Conservation (phyloP, 2,329 filamentous ascomycete genomes). For the Aureobasidium vineae region DNA sequence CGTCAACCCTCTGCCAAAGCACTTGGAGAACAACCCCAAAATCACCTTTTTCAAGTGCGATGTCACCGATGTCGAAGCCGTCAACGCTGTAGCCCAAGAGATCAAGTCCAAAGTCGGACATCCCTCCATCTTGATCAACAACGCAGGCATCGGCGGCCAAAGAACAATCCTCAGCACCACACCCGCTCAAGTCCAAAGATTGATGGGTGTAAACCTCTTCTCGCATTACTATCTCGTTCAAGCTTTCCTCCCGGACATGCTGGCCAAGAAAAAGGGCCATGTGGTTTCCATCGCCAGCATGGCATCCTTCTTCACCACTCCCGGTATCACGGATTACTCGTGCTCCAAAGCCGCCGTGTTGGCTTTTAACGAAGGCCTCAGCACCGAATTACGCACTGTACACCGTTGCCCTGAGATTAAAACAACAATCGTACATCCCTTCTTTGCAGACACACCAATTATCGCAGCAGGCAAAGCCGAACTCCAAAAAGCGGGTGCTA, state of each 20-base stretch:
- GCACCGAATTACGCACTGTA: conserved; percentile 44
- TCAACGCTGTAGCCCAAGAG: conserved; percentile 43
- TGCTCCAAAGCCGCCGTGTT: conserved; percentile 54
- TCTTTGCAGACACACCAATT: conserved; percentile 45
- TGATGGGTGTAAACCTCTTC: conserved; percentile 55
- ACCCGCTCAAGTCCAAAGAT: conserved; percentile 47
- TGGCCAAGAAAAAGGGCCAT: conserved; percentile 52
- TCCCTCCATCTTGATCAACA: conserved; percentile 52
- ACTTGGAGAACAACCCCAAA: conserved; percentile 37
- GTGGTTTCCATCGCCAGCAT: conserved; percentile 57
- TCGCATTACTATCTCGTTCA: conserved; percentile 52
- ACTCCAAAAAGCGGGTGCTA: conserved; percentile 36
- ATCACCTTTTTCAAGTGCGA: conserved; percentile 48
- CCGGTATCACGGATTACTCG: conserved; percentile 54
- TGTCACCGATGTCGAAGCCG: conserved; percentile 49
- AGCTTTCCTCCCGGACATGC: conserved; percentile 55
- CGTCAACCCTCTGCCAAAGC: conserved; percentile 37
- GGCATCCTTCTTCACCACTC: conserved; percentile 50
- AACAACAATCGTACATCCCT: conserved; percentile 46
- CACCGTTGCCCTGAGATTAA: conserved; percentile 47
- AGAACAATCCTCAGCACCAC: conserved; percentile 50
- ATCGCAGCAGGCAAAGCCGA: conserved; percentile 38
- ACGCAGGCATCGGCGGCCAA: conserved; percentile 50
- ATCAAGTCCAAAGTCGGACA: conserved; percentile 46
- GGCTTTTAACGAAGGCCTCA: conserved; percentile 53